Evolutionary conservation across 192 early-diverging fungal genomes (phyloP).

Genomic region (Coemansia sp.): DNA sequence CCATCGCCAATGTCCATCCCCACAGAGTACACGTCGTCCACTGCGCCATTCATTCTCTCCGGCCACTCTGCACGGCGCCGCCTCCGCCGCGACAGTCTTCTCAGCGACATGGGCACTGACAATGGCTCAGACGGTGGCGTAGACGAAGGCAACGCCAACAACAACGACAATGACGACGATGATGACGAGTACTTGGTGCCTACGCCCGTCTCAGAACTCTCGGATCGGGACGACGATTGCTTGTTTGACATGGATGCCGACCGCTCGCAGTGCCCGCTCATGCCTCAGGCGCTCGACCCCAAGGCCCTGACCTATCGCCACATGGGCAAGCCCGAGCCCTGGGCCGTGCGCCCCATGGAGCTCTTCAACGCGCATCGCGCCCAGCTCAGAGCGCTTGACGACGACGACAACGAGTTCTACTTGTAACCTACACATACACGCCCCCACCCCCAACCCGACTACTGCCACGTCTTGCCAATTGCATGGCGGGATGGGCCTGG

Average conservation of each 20-base stretch:
- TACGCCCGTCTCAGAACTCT: background rate
- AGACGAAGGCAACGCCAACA: background rate
- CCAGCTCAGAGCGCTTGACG: slow-evolving; percentile 50
- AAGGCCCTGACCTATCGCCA: slow-evolving; percentile 23
- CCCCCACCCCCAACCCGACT: background rate
- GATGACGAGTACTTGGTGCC: slow-evolving; percentile 7
- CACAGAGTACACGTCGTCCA: slow-evolving; percentile 2
- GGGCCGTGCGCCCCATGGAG: slow-evolving; percentile 38
- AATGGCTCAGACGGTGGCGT: background rate
- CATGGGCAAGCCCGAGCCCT: slow-evolving; percentile 39
- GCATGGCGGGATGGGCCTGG: background rate
- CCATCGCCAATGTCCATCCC: slow-evolving; percentile 14
- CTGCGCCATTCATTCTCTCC: background rate
- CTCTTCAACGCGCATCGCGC: slow-evolving; percentile 39
- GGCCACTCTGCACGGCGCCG: background rate
- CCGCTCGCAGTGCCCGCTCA: slow-evolving; percentile 6
- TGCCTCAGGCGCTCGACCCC: slow-evolving; percentile 10
- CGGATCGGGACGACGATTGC: slow-evolving; percentile 11
- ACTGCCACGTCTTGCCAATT: slow-evolving; percentile 7
- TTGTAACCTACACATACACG: slow-evolving; percentile 2
- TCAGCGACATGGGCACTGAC: slow-evolving; percentile 8
- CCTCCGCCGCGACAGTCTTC: slow-evolving; percentile 16
- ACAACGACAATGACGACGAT: slow-evolving; percentile 3
- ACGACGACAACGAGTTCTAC: slow-evolving; percentile 54
- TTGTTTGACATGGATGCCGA: slow-evolving; percentile 53